Conservation (phyloP, 768 basidiomycete genomes). For the Boletus reticulatus region DNA sequence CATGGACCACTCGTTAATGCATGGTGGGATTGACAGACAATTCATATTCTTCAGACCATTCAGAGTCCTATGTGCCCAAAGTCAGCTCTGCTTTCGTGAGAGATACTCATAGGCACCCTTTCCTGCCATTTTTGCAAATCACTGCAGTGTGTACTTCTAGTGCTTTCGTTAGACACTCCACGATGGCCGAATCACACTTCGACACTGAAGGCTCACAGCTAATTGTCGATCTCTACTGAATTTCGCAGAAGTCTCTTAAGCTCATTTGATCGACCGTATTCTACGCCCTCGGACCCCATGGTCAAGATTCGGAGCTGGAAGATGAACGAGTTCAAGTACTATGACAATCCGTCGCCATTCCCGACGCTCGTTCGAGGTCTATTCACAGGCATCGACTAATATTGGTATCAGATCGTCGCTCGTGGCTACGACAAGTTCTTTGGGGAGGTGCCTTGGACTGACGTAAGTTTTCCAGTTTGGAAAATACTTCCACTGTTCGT, state of each 20-base stretch:
- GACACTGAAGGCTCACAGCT: constrained; percentile 54
- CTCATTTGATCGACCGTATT: constrained; percentile 58
- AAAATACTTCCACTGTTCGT: neutral
- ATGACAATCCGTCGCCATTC: constrained; percentile 84
- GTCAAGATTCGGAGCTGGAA: constrained; percentile 83
- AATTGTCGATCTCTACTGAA: constrained; percentile 47
- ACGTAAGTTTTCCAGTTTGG: constrained; percentile 47
- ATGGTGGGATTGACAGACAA: neutral
- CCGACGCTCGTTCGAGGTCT: constrained; percentile 94
- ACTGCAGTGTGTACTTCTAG: constrained; percentile 77
- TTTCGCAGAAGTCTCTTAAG: constrained; percentile 58
- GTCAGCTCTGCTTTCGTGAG: constrained; percentile 31
- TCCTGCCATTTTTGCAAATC: constrained; percentile 61
- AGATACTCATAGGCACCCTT: constrained; percentile 24
- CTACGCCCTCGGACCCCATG: constrained; percentile 53
- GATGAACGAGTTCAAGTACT: constrained; percentile 97
- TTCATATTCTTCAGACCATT: constrained; percentile 6
- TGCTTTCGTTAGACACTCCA: constrained; percentile 43
- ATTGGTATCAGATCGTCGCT: constrained; percentile 63
- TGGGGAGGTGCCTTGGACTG: constrained; percentile 93
- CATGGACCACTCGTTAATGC: constrained; percentile 2
- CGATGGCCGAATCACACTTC: constrained; percentile 25
- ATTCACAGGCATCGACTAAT: constrained; percentile 55
- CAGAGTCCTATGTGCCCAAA: constrained; percentile 29
- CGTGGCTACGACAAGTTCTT: constrained; percentile 99